Base-by-base conservation (phyloP, 495 filamentous ascomycete species). In the Hypomontagnella submonticulosa region DNA sequence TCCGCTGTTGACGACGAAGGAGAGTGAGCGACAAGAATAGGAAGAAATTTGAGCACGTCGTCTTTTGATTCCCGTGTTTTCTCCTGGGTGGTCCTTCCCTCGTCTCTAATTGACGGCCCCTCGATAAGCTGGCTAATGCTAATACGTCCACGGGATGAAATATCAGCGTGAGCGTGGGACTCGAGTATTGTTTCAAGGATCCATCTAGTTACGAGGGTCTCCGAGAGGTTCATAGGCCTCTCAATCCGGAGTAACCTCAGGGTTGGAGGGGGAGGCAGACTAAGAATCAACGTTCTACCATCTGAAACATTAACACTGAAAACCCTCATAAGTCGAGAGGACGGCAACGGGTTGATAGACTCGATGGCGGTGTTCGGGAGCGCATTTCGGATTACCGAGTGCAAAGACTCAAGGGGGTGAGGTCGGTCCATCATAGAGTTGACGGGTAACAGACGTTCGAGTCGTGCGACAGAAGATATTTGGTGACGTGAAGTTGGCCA, bases 231-330 rank as follows among this genome's bases (percentile, higher is more conserved):
- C 38, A 75, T 63, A 40, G 43, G 61, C 53, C 77, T 73, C 53
- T 82, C 80, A 30, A 69, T 75, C 13, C 80, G 71, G 7, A 82
- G 69, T n/a, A 79, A 71, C 32, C 79, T 73, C 48, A 73, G 57
- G 32, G 69, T 67, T 3, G 75, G 51, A 4, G 68, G 57, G 5
- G 79, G 79, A 10, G 76, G 60, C 6, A 78, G 52, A 18, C 73
- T 72, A 23, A 82, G 74, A 30, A 75, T 34, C 7, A 81, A 50
- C 6, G 62, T 60, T 30, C 61, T 66, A 18, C 70, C 74, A 38
- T 77, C 71, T 18, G 74, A 74, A 20, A 80, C 57, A 34, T 55
- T 48, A 19, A 81, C 59, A 49, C 66, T 63, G 63, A 77, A 81
- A 36, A 72, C 62, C 20, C 74, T 71, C 34, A 75, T 68, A 9